These are phyloP conservation scores for Plasmodium chabaudi DNA, from an alignment of 169 alveolate species.

Conservation along the genomic window DNA sequence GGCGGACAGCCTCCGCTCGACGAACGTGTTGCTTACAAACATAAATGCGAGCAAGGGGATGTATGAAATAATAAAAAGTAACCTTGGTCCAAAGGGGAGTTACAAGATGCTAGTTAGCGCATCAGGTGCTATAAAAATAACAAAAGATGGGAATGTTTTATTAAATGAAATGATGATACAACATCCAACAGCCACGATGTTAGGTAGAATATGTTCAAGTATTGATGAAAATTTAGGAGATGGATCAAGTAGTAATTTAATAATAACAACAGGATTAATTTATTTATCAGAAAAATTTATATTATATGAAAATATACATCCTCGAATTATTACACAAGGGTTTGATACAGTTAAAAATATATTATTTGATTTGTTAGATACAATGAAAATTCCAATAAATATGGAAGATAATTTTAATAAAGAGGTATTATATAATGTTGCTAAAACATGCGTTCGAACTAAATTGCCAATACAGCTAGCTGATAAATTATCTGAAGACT, in stretches of 20 bases:
- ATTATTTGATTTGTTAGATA: conserved; percentile 92
- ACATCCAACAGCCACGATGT: conserved; percentile 99
- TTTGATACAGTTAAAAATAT: conserved; percentile 94
- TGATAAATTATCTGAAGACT: conserved; percentile 94
- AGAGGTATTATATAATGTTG: conserved; percentile 93
- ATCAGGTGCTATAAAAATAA: conserved; percentile 95
- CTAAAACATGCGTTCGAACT: conserved; percentile 95
- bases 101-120: conserved; percentile 98
- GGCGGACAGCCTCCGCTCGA: conserved; percentile 96
- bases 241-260: conserved; percentile 98
- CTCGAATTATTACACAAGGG: conserved; percentile 97
- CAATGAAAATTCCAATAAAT: conserved; percentile 82
- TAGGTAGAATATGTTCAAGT: conserved; percentile 99
- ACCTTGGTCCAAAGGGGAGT: conserved; percentile 99
- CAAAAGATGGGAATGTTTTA: conserved; percentile 98
- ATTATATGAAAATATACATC: conserved; percentile 96
- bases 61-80: conserved; percentile 95
- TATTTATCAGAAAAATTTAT: conserved; percentile 84
- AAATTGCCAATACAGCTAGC: conserved; percentile 94
- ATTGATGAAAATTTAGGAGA: conserved; percentile 99
- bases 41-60: conserved; percentile 98
- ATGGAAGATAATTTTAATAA: conserved; percentile 84
- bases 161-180: conserved; percentile 98
- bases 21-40: conserved; percentile 97
- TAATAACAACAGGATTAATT: conserved; percentile 96